A percentile compares a stretch with the other conserved stretches of the same genome.
Conservation (phyloP, 495 filamentous ascomycete species). For the Talaromyces ruber region DNA sequence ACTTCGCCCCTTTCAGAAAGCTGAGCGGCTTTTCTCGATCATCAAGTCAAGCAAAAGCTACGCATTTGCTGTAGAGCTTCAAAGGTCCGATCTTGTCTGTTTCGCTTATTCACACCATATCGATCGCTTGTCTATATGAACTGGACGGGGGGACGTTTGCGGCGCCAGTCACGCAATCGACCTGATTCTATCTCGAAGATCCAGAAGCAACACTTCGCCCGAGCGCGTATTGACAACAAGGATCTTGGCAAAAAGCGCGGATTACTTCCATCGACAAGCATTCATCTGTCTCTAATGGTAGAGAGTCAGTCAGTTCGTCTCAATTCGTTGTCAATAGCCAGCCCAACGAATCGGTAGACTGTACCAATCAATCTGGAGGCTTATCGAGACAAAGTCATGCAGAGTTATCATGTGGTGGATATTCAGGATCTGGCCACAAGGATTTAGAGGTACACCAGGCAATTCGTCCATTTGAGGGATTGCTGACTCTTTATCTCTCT, state of each 20-base stretch:
- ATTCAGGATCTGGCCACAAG: neutral
- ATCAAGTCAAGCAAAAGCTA: neutral
- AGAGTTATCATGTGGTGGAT: neutral
- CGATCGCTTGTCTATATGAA: conserved; percentile 21
- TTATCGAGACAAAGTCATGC: neutral
- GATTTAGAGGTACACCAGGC: neutral
- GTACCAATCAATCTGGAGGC: neutral
- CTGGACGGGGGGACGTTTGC: conserved; percentile 37
- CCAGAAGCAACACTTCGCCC: conserved; percentile 23
- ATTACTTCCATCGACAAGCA: neutral
- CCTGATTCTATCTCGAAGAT: conserved; percentile 15
- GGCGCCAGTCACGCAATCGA: conserved; percentile 23
- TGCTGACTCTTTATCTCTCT: neutral
- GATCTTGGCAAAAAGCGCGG: neutral
- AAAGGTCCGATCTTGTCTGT: neutral
- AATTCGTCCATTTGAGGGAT: neutral
- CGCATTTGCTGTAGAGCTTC: neutral
- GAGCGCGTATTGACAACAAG: conserved; percentile 9
- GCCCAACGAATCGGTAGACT: neutral
- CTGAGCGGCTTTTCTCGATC: neutral
- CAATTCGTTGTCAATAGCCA: neutral
- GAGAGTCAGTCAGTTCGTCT: neutral
- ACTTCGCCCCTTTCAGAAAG: neutral
- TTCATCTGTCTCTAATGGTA: neutral
- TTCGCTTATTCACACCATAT: neutral